Evolutionary conservation across 192 early-diverging fungal species (phyloP).

Genomic region (Geosiphon pyriformis): DNA sequence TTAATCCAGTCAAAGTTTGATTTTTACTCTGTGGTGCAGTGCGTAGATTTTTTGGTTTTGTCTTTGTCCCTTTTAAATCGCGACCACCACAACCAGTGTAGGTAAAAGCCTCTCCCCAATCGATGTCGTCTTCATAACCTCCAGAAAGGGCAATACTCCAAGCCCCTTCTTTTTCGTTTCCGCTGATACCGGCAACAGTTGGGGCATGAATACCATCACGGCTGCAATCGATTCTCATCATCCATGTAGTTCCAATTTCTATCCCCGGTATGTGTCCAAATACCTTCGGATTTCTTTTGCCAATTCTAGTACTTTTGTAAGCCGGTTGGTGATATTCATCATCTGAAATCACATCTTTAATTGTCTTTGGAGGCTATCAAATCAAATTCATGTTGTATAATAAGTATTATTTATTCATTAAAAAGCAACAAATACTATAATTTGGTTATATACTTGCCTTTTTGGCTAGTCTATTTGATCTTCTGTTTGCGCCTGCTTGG

Average conservation of each 20-base stretch:
- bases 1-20: neutral
- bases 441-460: neutral
- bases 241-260: conserved; percentile 11
- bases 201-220: conserved; percentile 16
- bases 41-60: conserved; percentile 9
- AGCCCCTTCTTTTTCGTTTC: conserved; percentile 6
- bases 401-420: neutral
- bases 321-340: neutral
- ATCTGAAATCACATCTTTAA: neutral
- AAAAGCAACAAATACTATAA: neutral
- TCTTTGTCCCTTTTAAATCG: conserved; percentile 9
- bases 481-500: neutral
- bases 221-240: conserved; percentile 9
- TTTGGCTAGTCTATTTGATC: neutral
- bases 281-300: conserved; percentile 8
- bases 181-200: conserved; percentile 7
- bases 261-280: conserved; percentile 5
- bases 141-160: conserved; percentile 15
- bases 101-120: conserved; percentile 22
- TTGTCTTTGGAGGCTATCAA: neutral
- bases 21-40: conserved; percentile 6
- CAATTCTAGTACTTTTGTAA: neutral
- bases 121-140: conserved; percentile 24
- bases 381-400: neutral
- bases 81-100: conserved; percentile 18